Base-by-base conservation (phyloP, 768 basidiomycete species). In the Suillus occidentalis region DNA sequence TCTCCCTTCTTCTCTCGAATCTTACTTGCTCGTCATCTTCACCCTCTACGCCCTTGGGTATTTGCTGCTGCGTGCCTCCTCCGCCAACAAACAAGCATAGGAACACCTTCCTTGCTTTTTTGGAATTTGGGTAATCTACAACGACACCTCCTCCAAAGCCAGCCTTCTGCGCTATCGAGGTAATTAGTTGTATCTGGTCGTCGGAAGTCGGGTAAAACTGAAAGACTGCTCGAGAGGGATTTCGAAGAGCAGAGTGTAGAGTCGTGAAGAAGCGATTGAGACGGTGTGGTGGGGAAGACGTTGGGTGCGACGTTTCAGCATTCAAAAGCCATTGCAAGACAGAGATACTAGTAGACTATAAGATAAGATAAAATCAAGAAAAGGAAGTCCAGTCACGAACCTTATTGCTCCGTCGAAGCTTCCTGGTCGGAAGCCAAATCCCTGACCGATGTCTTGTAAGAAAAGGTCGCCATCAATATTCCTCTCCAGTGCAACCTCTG, bases 271-370 rank as follows among this genome's bases (percentile, higher is more conserved):
- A 99, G 65, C 88, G 91, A 67, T 82, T 88, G 63, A 89, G 85
- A 70, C 88, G 92, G 76, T 90, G 93, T 13, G 89, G 95, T 18
- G 89, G 96, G 55, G 94, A 96, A 64, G 93, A 96, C 56, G 89
- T 94, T 63, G 86, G 91, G 73, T 89, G 90, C 6, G 94, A 89
- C 36, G 95, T 92, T 76, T 99, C 97, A 31, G 97, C 96, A 76
- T 98, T 99, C 64, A 98, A 84, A 4, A 99, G 83, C 97, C 97
- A 99, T 79, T 99, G 97, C 6, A 99, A 81, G n/a, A 98, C 97
- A 31, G 97, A 99, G 71, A 99, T 92, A 73, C 97, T 99, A 72
- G 3, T 52, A 50, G 64, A 55, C 40, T 20, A n/a, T 53, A 22
- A 43, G 50, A 47, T 57, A 43, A 37, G 43, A 59, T 57, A 43